Evolutionary conservation across 177 flowering plant species (phyloP).

Genomic region (Tripterygium wilfordii): DNA sequence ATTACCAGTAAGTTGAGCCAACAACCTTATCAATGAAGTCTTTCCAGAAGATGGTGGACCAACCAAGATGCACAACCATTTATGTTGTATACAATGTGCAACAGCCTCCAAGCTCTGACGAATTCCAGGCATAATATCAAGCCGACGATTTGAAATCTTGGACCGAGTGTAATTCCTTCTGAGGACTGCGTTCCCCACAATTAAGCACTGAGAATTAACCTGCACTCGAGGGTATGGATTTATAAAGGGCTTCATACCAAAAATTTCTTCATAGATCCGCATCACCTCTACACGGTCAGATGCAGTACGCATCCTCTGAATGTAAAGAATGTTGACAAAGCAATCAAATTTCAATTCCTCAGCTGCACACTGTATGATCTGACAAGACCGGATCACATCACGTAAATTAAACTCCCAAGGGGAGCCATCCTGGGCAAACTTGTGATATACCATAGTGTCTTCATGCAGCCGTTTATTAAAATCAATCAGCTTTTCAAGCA

Average conservation of each 20-base stretch:
- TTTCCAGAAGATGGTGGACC: conserved; percentile 97
- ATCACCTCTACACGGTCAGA: conserved; percentile 68
- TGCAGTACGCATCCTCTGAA: conserved; percentile 91
- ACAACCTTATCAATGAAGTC: conserved; percentile 75
- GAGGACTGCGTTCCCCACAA: conserved; percentile 52
- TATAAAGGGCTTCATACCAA: conserved; percentile 52
- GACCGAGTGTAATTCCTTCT: conserved; percentile 44
- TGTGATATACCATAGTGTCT: conserved; percentile 65
- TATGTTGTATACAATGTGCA: conserved; percentile 55
- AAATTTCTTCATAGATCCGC: conserved; percentile 61
- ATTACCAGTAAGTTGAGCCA: conserved; percentile 86
- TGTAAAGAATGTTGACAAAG: conserved; percentile 65
- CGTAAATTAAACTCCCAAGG: conserved; percentile 99
- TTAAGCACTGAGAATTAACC: conserved; percentile 38
- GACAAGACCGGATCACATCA: conserved; percentile 86
- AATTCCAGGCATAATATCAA: conserved; percentile 69
- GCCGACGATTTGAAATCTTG: conserved; percentile 24
- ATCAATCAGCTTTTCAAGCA: conserved; percentile 58
- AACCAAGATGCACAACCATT: conserved; percentile 81
- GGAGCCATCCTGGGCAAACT: conserved; percentile 80
- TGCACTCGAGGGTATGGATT: conserved; percentile 70
- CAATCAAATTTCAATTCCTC: conserved; percentile 37
- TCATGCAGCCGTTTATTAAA: conserved; percentile 72
- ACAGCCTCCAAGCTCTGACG: conserved; percentile 77
- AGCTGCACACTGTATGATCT: conserved; percentile 72